Conservation (phyloP, 495 filamentous ascomycete species). For the Talaromyces thailandensis region DNA sequence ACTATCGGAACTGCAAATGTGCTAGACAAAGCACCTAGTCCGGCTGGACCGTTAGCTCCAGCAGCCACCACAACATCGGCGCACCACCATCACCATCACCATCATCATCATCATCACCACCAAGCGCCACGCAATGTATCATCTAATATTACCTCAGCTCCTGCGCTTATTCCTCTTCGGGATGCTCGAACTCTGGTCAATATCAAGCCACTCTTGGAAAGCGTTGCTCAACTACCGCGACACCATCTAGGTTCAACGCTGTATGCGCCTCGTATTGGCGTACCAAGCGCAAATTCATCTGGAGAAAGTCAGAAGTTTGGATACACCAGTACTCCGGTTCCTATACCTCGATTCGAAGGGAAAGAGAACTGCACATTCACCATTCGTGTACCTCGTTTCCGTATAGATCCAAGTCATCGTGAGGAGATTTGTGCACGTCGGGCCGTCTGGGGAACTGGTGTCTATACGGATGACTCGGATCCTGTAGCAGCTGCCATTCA, state of each 20-base stretch:
- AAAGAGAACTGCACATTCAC: slow-evolving; percentile 89
- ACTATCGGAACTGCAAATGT: slow-evolving; percentile 17
- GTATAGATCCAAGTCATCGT: slow-evolving; percentile 55
- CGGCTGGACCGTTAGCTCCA: slow-evolving; percentile 27
- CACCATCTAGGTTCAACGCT: slow-evolving; percentile 71
- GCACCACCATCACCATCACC: slow-evolving; percentile 50
- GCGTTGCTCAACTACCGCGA: slow-evolving; percentile 59
- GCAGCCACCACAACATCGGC: slow-evolving; percentile 23
- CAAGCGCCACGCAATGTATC: slow-evolving; percentile 27
- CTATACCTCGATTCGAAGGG: slow-evolving; percentile 68
- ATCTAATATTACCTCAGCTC: slow-evolving; percentile 20
- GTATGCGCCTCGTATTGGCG: slow-evolving; percentile 42
- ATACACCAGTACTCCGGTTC: slow-evolving; percentile 62
- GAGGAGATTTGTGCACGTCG: slow-evolving; percentile 73
- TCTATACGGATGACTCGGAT: slow-evolving; percentile 96
- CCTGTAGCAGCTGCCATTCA: slow-evolving; percentile 89
- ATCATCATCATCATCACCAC: slow-evolving; percentile 46
- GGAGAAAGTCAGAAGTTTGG: slow-evolving; percentile 49
- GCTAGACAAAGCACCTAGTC: slow-evolving; percentile 28
- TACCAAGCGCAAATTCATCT: slow-evolving; percentile 35
- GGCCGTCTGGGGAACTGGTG: slow-evolving; percentile 82
- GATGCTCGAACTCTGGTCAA: slow-evolving; percentile 55
- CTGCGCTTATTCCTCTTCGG: slow-evolving; percentile 35
- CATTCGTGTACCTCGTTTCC: slow-evolving; percentile 72
- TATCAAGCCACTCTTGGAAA: slow-evolving; percentile 58